These are phyloP conservation scores for Rutstroemia sp. DNA, from an alignment of 2,329 filamentous ascomycete genomes.

Conservation along the genomic window DNA sequence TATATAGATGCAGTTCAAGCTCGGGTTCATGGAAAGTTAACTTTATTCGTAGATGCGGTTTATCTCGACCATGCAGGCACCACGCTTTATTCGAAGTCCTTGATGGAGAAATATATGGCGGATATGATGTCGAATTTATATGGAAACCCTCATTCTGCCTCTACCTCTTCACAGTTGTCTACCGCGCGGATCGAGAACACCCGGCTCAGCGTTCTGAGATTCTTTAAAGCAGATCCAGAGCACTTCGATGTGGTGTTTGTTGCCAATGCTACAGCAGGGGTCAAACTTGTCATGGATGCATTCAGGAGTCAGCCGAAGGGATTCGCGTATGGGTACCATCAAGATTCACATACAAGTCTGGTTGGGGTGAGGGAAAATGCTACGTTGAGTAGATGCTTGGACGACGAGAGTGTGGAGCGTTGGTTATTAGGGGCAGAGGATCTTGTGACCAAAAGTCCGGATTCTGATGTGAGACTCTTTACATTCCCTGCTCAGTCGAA, in stretches of 20 bases:
- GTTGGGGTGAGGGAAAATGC: constrained; percentile 75
- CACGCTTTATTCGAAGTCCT: constrained; percentile 71
- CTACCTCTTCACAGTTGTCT: constrained; percentile 69
- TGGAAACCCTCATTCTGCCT: constrained; percentile 88
- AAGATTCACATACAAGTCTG: constrained; percentile 79
- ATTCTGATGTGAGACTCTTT: constrained; percentile 45
- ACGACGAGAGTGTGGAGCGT: constrained; percentile 51
- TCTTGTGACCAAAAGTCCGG: constrained; percentile 25
- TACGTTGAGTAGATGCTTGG: constrained; percentile 55
- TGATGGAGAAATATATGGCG: constrained; percentile 64
- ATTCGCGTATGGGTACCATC: constrained; percentile 78
- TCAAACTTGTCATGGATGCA: constrained; percentile 78
- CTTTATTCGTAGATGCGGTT: constrained; percentile 17
- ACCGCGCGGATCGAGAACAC: constrained; percentile 69
- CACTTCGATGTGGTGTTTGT: constrained; percentile 88
- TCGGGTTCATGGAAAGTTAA: constrained; percentile 6
- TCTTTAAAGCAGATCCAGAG: constrained; percentile 74
- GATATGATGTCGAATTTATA: constrained; percentile 75
- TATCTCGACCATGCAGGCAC: constrained; percentile 97
- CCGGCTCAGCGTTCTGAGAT: constrained; percentile 60
- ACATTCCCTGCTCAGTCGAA: constrained; percentile 59
- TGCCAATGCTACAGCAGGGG: constrained; percentile 82
- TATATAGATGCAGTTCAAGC: not conserved
- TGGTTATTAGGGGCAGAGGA: constrained; percentile 49
- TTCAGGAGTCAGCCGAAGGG: constrained; percentile 62